Conservation (phyloP, 1,284 basidiomycete species). For the Moesziomyces antarcticus region DNA sequence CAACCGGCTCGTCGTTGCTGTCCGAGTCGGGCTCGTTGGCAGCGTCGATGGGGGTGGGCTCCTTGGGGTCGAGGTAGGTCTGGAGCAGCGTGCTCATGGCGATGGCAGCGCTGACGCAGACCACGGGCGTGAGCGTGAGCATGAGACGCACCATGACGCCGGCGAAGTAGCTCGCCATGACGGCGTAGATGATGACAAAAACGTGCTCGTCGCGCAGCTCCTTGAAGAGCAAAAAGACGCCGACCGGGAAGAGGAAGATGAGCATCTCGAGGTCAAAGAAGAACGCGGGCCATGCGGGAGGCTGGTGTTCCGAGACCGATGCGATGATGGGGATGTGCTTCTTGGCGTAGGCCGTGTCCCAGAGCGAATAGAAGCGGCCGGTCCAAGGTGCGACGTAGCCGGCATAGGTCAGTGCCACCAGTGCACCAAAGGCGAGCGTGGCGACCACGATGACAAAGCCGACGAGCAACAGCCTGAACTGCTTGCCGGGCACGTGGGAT, state of each 20-base stretch:
- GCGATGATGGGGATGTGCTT: slow-evolving; percentile 98
- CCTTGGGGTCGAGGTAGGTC: slow-evolving; percentile 80
- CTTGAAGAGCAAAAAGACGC: slow-evolving; percentile 91
- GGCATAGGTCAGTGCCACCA: slow-evolving; percentile 81
- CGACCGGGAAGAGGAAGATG: slow-evolving; percentile 97
- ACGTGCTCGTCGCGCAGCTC: slow-evolving; percentile 95
- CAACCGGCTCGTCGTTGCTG: slow-evolving; percentile 48
- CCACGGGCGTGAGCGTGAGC: slow-evolving; percentile 89
- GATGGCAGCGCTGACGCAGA: slow-evolving; percentile 90
- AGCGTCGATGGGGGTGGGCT: slow-evolving; percentile 71
- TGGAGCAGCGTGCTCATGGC: slow-evolving; percentile 89
- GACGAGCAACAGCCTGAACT: slow-evolving; percentile 81
- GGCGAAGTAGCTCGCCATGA: slow-evolving; percentile 96
- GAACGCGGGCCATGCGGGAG: slow-evolving; percentile 99
- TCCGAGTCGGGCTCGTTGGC: slow-evolving; percentile 51
- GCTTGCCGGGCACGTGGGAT: slow-evolving; percentile 88
- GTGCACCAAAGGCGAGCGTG: slow-evolving; percentile 72
- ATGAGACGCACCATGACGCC: slow-evolving; percentile 98
- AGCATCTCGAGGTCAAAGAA: slow-evolving; percentile 99
- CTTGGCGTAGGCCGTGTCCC: slow-evolving; percentile 99
- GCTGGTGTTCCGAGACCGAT: slow-evolving; percentile 99
- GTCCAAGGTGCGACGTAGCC: slow-evolving; percentile 99
- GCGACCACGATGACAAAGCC: slow-evolving; percentile 76
- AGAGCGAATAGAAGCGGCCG: slow-evolving; percentile 97
- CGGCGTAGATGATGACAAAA: slow-evolving; percentile 98